Evolutionary conservation across 192 early-diverging fungal species (phyloP), one percentile per base, ranked within the genome.

Genomic region (Geranomyces michiganensis): DNA sequence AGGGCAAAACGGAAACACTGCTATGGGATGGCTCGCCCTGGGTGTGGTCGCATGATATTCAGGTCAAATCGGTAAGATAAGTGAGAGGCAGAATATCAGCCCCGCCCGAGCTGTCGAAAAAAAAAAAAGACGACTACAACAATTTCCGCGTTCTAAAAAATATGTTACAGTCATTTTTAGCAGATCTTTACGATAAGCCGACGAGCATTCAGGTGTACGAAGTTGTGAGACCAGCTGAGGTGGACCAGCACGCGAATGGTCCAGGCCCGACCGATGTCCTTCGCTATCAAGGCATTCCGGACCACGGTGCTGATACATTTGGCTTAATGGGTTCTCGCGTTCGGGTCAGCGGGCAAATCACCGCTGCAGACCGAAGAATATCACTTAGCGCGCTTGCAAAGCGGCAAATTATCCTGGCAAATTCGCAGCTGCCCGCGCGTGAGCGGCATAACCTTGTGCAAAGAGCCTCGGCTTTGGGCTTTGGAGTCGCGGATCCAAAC

Each of bases 111-210:
- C 36, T 41, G 36, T 41, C 36, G 10, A 10, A 41, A 41, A 41
- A n/a, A n/a, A n/a, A n/a, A n/a, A n/a, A n/a, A n/a, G n/a, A n/a
- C n/a, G n/a, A n/a, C n/a, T n/a, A n/a, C n/a, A n/a, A n/a, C n/a
- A n/a, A n/a, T n/a, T n/a, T n/a, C n/a, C n/a, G 10, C 46, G 10
- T 47, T 47, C 46, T 47, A 47, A 47, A 10, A 10, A 53, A 15
- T 17, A 60, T 32, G 5, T 8, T 51, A 0, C 70, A 77, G 75
- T 36, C 68, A 1, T 68, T 73, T 44, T 30, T 78, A 41, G 60
- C 60, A n/a, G 66, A 67, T 24, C 55, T 78, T 19, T 74, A 74
- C 56, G 62, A 78, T 21, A 78, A 78, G 46, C 72, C 76, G n/a
- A 73, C 51, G 10, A 68, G 46, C 21, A 46, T 74, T 47, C 46